Conservation (phyloP, 768 basidiomycete genomes). For the Suillus subalutaceus region DNA sequence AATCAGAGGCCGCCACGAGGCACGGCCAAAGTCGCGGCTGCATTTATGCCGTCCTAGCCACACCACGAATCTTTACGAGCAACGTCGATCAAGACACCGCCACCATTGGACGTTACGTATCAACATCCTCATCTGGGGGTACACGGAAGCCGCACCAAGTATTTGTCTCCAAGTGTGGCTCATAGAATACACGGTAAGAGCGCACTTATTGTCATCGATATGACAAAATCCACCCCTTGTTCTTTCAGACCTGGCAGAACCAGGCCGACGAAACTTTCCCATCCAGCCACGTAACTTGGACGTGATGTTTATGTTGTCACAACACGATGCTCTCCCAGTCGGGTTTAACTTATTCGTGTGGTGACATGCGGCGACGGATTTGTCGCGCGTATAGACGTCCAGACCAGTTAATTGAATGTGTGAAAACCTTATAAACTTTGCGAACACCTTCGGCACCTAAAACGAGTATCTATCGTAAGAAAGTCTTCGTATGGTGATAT, state of each 20-base stretch:
- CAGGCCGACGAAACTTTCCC: background rate
- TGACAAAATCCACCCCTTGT: background rate
- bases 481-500: background rate
- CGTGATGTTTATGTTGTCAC: background rate
- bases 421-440: constrained; percentile 2
- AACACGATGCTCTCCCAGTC: background rate
- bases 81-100: background rate
- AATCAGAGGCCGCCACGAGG: background rate
- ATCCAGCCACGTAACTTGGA: constrained; percentile 1
- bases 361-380: background rate
- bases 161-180: background rate
- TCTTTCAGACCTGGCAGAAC: background rate
- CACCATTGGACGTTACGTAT: background rate
- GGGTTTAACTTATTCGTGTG: background rate
- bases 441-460: background rate
- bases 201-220: background rate
- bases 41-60: background rate
- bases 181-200: background rate
- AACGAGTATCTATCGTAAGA: background rate
- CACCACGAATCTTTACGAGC: background rate
- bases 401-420: background rate
- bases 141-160: background rate
- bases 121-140: background rate
- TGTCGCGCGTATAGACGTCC: background rate
- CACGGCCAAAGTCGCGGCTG: background rate